Evolutionary conservation across 352 stramenopile genomes (phyloP).

Genomic region (Phytophthora pistaciae): DNA sequence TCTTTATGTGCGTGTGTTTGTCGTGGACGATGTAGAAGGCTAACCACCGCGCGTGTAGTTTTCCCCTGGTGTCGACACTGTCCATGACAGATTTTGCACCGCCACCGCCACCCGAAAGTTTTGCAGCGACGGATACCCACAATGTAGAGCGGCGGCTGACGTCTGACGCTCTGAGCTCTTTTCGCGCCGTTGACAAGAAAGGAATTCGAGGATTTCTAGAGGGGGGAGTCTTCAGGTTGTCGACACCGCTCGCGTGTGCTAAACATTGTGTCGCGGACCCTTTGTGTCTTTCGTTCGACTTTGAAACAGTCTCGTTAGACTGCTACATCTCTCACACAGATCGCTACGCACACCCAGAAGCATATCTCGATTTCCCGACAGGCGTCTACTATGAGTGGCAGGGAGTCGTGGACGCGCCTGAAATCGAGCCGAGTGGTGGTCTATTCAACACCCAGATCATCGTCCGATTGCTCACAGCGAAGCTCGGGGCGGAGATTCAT

Average conservation of each 20-base stretch:
- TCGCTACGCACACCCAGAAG: slow-evolving; percentile 66
- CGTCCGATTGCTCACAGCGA: slow-evolving; percentile 59
- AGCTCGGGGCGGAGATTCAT: slow-evolving; percentile 66
- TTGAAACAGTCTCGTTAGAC: slow-evolving; percentile 57
- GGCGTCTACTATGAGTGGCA: slow-evolving; percentile 87
- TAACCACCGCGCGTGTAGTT: slow-evolving; percentile 16
- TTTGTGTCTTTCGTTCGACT: slow-evolving; percentile 79
- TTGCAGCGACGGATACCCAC: background rate
- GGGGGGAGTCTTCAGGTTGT: slow-evolving; percentile 53
- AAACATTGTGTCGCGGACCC: slow-evolving; percentile 53
- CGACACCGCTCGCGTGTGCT: slow-evolving; percentile 49
- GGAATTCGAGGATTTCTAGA: slow-evolving; percentile 69
- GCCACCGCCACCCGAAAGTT: background rate
- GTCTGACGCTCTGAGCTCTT: slow-evolving; percentile 35
- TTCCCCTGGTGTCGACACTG: background rate
- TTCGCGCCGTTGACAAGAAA: slow-evolving; percentile 50
- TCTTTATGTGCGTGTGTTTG: background rate
- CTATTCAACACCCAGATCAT: slow-evolving; percentile 65
- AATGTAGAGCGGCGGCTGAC: slow-evolving; percentile 14
- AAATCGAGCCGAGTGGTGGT: slow-evolving; percentile 70
- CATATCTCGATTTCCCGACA: slow-evolving; percentile 72
- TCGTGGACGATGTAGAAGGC: background rate
- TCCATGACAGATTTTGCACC: slow-evolving; percentile 3
- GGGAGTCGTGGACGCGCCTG: slow-evolving; percentile 48
- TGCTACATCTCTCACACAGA: slow-evolving; percentile 85